Evolutionary conservation across 345 rosid species (phyloP).

Genomic region (Eucalyptus pauciflora): DNA sequence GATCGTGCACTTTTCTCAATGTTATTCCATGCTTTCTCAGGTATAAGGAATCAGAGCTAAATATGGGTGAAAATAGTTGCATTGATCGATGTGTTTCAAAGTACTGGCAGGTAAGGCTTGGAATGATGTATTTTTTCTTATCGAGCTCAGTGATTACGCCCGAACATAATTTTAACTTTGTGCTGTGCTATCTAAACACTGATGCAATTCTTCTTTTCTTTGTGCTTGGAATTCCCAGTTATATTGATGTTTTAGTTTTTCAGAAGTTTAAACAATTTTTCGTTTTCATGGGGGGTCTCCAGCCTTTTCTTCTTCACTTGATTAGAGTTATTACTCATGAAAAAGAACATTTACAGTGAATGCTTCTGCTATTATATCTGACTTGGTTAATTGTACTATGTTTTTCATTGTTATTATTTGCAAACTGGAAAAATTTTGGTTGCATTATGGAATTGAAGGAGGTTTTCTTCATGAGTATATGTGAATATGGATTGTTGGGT

Average conservation of each 20-base stretch:
- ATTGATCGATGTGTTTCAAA: conserved; percentile 96
- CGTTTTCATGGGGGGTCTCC: background rate
- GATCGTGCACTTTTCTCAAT: background rate
- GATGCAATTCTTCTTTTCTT: background rate
- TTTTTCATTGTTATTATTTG: background rate
- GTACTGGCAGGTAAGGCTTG: conserved; percentile 68
- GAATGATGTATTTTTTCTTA: background rate
- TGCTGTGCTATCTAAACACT: background rate
- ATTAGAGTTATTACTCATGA: background rate
- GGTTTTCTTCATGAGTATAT: background rate
- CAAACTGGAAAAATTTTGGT: background rate
- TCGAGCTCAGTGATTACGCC: background rate
- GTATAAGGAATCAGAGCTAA: conserved; percentile 89
- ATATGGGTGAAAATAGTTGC: conserved; percentile 99
- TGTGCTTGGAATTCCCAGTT: background rate
- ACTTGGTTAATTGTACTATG: background rate
- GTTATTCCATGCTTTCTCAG: conserved; percentile 15
- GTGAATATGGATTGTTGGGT: background rate
- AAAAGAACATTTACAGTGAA: background rate
- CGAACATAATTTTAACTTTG: background rate
- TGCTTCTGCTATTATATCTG: background rate
- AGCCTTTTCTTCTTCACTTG: background rate
- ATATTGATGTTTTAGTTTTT: background rate
- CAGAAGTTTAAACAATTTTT: background rate
- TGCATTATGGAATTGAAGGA: background rate